Evolutionary conservation across 2,329 filamentous ascomycete species (phyloP).

Genomic region (Cladosporium austrohemisphaericum): DNA sequence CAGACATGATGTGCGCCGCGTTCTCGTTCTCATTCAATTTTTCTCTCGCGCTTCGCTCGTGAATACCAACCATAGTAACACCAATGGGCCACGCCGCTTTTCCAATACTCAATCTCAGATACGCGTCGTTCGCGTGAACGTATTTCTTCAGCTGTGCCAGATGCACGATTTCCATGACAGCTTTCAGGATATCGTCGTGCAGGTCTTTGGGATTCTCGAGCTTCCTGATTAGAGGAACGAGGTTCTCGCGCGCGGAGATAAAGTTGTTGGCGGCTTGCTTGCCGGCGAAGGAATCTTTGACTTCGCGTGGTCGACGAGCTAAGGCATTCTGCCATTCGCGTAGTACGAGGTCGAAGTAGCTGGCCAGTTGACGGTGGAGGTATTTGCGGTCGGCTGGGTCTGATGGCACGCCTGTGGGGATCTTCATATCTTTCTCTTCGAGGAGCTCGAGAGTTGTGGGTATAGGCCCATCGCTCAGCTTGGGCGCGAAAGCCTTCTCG

Average conservation of each 20-base stretch:
- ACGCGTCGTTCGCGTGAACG: conserved; percentile 94
- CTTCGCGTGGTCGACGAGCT: conserved; percentile 51
- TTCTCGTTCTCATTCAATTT: conserved; percentile 78
- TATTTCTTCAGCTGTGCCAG: conserved; percentile 88
- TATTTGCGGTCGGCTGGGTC: conserved; percentile 65
- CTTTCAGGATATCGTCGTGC: conserved; percentile 62
- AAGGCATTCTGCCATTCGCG: conserved; percentile 81
- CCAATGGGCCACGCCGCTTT: conserved; percentile 87
- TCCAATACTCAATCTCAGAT: conserved; percentile 79
- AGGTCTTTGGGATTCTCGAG: conserved; percentile 79
- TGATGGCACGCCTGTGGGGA: conserved; percentile 58
- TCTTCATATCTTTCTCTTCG: conserved; percentile 83
- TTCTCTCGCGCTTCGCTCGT: conserved; percentile 91
- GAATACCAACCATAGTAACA: conserved; percentile 99
- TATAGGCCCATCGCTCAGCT: conserved; percentile 70
- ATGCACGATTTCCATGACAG: conserved; percentile 84
- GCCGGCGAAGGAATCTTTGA: conserved; percentile 71
- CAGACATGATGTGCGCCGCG: conserved; percentile 87
- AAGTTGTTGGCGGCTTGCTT: conserved; percentile 80
- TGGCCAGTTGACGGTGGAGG: conserved; percentile 82
- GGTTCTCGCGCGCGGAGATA: conserved; percentile 80
- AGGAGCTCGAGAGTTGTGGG: conserved; percentile 78
- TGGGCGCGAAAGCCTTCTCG: conserved; percentile 34
- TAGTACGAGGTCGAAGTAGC: conserved; percentile 96
- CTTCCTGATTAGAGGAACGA: conserved; percentile 84